Conservation (phyloP, 1,284 basidiomycete genomes). For the Sporisorium scitamineum region DNA sequence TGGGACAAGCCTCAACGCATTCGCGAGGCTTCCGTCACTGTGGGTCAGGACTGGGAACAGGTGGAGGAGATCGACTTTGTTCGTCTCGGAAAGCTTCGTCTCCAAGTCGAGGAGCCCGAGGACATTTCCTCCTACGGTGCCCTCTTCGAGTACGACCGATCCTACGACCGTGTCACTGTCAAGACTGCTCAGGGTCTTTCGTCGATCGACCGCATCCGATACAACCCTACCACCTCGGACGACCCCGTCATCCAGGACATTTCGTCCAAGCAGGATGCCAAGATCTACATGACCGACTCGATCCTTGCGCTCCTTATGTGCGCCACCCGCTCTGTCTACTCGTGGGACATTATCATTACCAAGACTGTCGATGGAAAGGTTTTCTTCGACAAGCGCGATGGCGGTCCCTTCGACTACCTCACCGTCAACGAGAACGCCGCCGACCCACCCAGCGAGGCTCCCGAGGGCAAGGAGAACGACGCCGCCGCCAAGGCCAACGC, state of each 20-base stretch:
- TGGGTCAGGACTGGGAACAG: slow-evolving; percentile 91
- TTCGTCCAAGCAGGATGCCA: slow-evolving; percentile 73
- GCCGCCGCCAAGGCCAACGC: slow-evolving; percentile 73
- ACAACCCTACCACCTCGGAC: slow-evolving; percentile 96
- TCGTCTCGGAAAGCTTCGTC: slow-evolving; percentile 87
- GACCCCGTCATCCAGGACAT: slow-evolving; percentile 76
- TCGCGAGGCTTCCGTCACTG: slow-evolving; percentile 93
- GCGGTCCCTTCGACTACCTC: slow-evolving; percentile 94
- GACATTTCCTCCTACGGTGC: slow-evolving; percentile 82
- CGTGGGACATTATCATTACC: slow-evolving; percentile 97
- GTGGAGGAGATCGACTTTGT: slow-evolving; percentile 98
- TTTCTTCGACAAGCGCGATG: slow-evolving; percentile 94
- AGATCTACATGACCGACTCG: slow-evolving; percentile 95
- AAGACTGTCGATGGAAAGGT: slow-evolving; percentile 87
- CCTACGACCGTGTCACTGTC: slow-evolving; percentile 90
- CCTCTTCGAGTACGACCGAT: slow-evolving; percentile 91
- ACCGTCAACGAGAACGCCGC: slow-evolving; percentile 99
- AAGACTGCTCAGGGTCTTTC: slow-evolving; percentile 91
- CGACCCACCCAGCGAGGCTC: slow-evolving; percentile 87
- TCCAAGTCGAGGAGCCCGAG: slow-evolving; percentile 77
- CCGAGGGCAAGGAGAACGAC: slow-evolving; percentile 61
- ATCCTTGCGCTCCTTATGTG: slow-evolving; percentile 98
- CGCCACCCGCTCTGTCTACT: slow-evolving; percentile 92
- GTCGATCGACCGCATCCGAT: slow-evolving; percentile 92
- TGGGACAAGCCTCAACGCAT: slow-evolving; percentile 92